Conservation (phyloP, 1,284 basidiomycete genomes). For the Rhizopogon parksii region DNA sequence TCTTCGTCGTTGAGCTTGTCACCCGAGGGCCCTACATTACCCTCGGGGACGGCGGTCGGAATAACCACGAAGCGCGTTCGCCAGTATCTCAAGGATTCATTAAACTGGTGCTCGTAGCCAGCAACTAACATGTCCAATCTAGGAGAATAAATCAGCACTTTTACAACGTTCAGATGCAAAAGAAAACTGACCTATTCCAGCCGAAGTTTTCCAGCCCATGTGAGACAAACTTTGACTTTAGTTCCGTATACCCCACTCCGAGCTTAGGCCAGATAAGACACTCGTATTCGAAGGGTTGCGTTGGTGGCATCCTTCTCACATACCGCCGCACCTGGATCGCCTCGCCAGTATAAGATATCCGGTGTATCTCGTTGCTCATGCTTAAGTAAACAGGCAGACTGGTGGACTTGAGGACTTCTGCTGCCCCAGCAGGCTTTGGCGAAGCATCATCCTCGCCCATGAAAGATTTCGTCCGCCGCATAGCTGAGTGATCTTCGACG, state of each 20-base stretch:
- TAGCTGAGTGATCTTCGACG: slow-evolving; percentile 23
- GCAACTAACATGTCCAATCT: slow-evolving; percentile 80
- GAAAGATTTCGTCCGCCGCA: slow-evolving; percentile 52
- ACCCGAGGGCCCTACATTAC: slow-evolving; percentile 50
- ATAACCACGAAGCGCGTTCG: slow-evolving; percentile 93
- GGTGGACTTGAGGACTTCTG: slow-evolving; percentile 63
- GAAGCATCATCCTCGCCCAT: slow-evolving; percentile 47
- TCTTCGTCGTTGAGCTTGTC: slow-evolving; percentile 83
- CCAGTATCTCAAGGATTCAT: slow-evolving; percentile 85
- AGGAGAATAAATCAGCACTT: slow-evolving; percentile 3
- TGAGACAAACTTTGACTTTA: slow-evolving; percentile 69
- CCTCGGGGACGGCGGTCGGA: slow-evolving; percentile 63
- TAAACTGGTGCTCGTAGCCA: slow-evolving; percentile 78
- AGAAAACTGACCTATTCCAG: slow-evolving; percentile 62
- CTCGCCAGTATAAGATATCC: slow-evolving; percentile 82
- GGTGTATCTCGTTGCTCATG: slow-evolving; percentile 93
- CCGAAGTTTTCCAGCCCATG: slow-evolving; percentile 76
- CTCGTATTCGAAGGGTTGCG: slow-evolving; percentile 67
- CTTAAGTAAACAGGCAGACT: slow-evolving; percentile 82
- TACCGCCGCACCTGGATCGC: slow-evolving; percentile 86
- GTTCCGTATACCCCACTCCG: slow-evolving; percentile 80
- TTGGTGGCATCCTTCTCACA: slow-evolving; percentile 66
- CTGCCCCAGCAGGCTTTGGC: slow-evolving; percentile 59
- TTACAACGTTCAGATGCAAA: not conserved
- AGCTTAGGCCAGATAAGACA: slow-evolving; percentile 93